These are phyloP conservation scores for Kodamaea fukazawae DNA, from an alignment of 805 yeast species.

Conservation along the genomic window DNA sequence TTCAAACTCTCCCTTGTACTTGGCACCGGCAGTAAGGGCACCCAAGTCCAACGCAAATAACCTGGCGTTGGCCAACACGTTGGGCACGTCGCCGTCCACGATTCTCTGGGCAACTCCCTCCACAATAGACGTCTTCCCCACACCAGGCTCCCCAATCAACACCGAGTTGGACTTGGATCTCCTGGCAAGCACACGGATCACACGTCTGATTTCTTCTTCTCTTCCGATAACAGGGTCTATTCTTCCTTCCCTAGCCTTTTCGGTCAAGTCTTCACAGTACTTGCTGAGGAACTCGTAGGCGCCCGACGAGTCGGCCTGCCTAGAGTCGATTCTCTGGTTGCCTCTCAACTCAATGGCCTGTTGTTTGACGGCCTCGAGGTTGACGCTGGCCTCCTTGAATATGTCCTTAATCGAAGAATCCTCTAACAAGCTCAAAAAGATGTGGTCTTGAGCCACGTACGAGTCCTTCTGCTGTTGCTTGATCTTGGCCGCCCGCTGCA, in stretches of 20 bases:
- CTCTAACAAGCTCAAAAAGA: slow-evolving; percentile 78
- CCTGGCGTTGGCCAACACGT: slow-evolving; percentile 74
- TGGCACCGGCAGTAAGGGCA: slow-evolving; percentile 97
- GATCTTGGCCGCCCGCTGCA: slow-evolving; percentile 72
- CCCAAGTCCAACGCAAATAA: slow-evolving; percentile 91
- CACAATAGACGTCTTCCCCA: slow-evolving; percentile 96
- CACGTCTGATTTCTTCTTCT: slow-evolving; percentile 95
- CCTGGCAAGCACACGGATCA: slow-evolving; percentile 93
- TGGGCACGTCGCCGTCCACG: slow-evolving; percentile 92
- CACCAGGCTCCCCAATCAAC: slow-evolving; percentile 98
- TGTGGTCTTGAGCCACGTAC: slow-evolving; percentile 91
- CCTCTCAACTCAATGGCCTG: slow-evolving; percentile 85
- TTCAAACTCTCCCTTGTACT: slow-evolving; percentile 97
- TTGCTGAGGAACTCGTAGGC: slow-evolving; percentile 80
- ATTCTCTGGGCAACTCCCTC: slow-evolving; percentile 99
- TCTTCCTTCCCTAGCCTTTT: slow-evolving; percentile 88
- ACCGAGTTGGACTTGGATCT: slow-evolving; percentile 97
- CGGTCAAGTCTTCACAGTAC: slow-evolving; percentile 92
- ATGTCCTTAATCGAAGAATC: slow-evolving; percentile 68
- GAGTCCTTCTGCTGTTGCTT: slow-evolving; percentile 86
- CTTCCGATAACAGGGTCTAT: slow-evolving; percentile 98
- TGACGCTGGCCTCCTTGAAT: slow-evolving; percentile 69
- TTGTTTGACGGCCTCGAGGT: slow-evolving; percentile 66
- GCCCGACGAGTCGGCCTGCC: slow-evolving; percentile 88
- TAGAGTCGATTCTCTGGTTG: slow-evolving; percentile 84